A percentile compares a stretch with the other conserved stretches of the same genome.
Evolutionary conservation across 2,329 filamentous ascomycete species (phyloP).

Genomic region (Nannizziopsis arthrosporioides): DNA sequence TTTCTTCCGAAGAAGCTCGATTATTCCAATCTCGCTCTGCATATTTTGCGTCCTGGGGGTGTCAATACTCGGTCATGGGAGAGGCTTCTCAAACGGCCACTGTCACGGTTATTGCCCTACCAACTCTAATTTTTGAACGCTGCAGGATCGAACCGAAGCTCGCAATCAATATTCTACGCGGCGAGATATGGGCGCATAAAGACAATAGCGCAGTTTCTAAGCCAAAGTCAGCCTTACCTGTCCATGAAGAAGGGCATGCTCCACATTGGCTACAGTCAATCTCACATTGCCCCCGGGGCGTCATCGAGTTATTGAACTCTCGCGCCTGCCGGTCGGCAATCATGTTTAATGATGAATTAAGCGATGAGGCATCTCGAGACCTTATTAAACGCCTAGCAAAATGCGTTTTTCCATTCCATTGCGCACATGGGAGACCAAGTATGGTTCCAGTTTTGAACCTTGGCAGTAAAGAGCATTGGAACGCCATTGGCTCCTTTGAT

Average conservation of each 20-base stretch:
- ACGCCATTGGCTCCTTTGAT: neutral
- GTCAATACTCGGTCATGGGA: constrained; percentile 46
- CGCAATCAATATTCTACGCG: constrained; percentile 60
- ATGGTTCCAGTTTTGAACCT: constrained; percentile 36
- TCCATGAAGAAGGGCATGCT: neutral
- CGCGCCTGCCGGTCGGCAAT: constrained; percentile 40
- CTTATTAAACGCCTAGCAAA: constrained; percentile 29
- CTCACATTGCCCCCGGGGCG: constrained; percentile 58
- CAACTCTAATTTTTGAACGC: constrained; percentile 61
- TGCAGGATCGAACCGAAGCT: constrained; percentile 62
- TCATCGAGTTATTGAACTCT: constrained; percentile 52
- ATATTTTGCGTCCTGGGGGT: constrained; percentile 63
- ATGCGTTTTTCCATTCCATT: constrained; percentile 40
- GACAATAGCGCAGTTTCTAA: constrained; percentile 29
- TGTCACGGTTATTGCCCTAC: constrained; percentile 49
- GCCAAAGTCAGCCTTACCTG: neutral
- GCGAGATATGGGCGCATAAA: constrained; percentile 58
- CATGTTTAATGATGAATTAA: constrained; percentile 41
- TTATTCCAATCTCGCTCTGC: constrained; percentile 45
- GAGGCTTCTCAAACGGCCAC: constrained; percentile 8
- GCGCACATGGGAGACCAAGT: constrained; percentile 40
- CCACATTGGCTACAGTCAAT: constrained; percentile 50
- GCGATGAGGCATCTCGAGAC: constrained; percentile 27
- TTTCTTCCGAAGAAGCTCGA: constrained; percentile 48
- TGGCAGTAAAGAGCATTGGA: neutral